Evolutionary conservation across 441 rosid species (phyloP).

Genomic region (Adansonia grandidieri): DNA sequence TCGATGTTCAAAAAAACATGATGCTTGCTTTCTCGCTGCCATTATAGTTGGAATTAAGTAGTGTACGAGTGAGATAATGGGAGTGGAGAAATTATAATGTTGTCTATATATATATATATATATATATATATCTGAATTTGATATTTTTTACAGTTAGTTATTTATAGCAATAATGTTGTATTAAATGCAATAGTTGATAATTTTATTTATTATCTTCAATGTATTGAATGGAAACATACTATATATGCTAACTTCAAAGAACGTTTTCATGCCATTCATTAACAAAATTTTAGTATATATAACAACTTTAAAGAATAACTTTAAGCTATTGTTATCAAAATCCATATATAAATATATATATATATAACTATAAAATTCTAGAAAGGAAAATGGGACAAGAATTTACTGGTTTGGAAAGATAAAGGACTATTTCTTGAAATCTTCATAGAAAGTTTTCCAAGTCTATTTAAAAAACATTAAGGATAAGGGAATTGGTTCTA

Average conservation of each 20-base stretch:
- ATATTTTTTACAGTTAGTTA: too few species aligned
- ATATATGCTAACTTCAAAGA: too few species aligned
- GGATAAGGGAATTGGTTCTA: conserved; percentile 29
- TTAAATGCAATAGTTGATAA: too few species aligned
- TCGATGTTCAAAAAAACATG: conserved; percentile 12
- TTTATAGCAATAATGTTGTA: too few species aligned
- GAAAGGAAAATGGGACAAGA: neutral
- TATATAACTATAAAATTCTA: neutral
- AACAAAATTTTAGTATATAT: too few species aligned
- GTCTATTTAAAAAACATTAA: conserved; percentile 23
- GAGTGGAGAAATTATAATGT: neutral
- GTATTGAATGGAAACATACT: too few species aligned
- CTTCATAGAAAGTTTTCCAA: conserved; percentile 31
- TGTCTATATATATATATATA: neutral
- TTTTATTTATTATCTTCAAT: too few species aligned
- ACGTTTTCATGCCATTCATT: too few species aligned
- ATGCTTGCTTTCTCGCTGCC: neutral
- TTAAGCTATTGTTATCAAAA: too few species aligned
- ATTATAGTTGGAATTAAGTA: neutral
- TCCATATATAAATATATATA: too few species aligned
- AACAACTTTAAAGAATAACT: too few species aligned
- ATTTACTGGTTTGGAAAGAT: neutral
- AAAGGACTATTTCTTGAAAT: conserved; percentile 32
- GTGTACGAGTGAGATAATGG: neutral
- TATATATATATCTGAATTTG: too few species aligned